These are phyloP conservation scores for Pseudozyma pruni DNA, from an alignment of 1,284 basidiomycete genomes.

Conservation along the genomic window DNA sequence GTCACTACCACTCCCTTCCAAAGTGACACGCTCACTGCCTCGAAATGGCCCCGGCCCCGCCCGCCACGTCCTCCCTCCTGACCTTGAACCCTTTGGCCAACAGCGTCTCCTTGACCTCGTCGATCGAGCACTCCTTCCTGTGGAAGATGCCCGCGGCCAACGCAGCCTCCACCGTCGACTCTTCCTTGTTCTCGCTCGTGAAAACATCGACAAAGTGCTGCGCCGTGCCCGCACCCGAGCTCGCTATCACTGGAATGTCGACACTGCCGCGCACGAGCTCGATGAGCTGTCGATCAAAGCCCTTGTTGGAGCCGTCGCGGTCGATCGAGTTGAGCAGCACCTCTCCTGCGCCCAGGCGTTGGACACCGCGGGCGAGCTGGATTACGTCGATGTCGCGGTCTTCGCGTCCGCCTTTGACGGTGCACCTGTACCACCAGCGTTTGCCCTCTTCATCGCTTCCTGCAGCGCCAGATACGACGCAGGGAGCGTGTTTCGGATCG, in stretches of 20 bases:
- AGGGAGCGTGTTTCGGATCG: conserved; percentile 69
- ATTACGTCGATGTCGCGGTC: conserved; percentile 88
- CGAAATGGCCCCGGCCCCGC: conserved; percentile 48
- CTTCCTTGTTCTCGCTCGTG: conserved; percentile 14
- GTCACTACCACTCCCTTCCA: no score
- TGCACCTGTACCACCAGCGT: conserved; percentile 98
- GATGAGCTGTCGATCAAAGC: conserved; percentile 90
- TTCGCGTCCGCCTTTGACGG: conserved; percentile 91
- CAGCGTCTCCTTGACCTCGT: conserved; percentile 69
- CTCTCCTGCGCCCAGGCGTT: conserved; percentile 91
- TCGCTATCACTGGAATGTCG: conserved; percentile 91
- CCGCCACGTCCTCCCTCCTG: conserved; percentile 47
- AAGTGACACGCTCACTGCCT: no score
- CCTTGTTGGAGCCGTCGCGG: conserved; percentile 89
- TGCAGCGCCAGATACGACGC: conserved; percentile 66
- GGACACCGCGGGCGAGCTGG: conserved; percentile 88
- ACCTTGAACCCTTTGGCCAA: conserved; percentile 52
- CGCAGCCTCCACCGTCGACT: conserved; percentile 80
- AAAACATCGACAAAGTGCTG: conserved; percentile 85
- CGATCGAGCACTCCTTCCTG: conserved; percentile 80
- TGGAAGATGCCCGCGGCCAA: conserved; percentile 99
- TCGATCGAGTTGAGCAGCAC: conserved; percentile 96
- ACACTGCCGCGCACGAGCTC: conserved; percentile 78
- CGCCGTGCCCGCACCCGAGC: conserved; percentile 83
- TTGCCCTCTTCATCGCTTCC: conserved; percentile 73